These are phyloP conservation scores for Primulina tabacum DNA, from an alignment of 257 asterid species.

Conservation along the genomic window DNA sequence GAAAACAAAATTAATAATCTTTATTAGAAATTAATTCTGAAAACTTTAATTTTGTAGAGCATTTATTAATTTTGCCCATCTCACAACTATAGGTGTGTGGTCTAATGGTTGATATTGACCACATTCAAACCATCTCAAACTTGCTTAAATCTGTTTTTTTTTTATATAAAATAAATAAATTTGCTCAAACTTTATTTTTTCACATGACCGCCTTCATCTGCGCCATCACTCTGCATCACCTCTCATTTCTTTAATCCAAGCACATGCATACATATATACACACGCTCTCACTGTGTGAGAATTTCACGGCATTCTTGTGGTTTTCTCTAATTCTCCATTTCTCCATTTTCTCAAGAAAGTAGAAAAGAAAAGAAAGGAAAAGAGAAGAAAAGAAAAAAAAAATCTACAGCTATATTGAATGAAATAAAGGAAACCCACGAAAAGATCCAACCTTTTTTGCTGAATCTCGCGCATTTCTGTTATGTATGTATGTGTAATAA, in stretches of 20 bases:
- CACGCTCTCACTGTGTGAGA: not conserved
- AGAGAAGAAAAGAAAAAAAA: too few species aligned
- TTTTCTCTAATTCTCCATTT: not conserved
- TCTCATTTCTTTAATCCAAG: not conserved
- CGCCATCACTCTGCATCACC: constrained; percentile 1
- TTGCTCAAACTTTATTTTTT: too few species aligned
- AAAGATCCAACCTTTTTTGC: not conserved
- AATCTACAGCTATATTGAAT: not conserved
- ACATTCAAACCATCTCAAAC: too few species aligned
- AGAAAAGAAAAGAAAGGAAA: not conserved
- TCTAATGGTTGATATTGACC: too few species aligned
- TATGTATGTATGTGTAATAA: not conserved
- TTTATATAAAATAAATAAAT: too few species aligned
- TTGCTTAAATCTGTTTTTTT: too few species aligned
- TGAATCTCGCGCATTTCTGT: not conserved
- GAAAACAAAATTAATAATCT: too few species aligned
- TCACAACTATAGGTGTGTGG: too few species aligned
- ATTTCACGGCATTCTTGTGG: constrained; percentile 3
- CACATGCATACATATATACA: too few species aligned
- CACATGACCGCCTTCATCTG: not conserved
- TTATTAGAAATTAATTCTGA: too few species aligned
- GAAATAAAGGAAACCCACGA: not conserved
- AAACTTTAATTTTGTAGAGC: too few species aligned
- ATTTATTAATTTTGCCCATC: too few species aligned
- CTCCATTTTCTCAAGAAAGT: not conserved